phyloP scores from a whole-genome alignment of 2,329 filamentous ascomycete genomes.

The Aureobasidium vineae region DNA sequence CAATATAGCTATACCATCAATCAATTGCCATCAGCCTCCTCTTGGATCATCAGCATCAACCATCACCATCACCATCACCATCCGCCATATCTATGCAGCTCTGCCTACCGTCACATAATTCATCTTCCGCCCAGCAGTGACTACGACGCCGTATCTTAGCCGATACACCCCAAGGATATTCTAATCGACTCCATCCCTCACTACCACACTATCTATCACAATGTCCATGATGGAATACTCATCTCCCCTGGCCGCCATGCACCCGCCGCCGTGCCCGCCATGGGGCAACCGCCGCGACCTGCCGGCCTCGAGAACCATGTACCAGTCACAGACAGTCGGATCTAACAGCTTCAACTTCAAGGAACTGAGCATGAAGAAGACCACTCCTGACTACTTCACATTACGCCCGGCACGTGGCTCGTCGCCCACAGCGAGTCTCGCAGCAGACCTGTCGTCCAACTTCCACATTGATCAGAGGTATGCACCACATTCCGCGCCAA shows the following conservation, averaged over 20 bases:
- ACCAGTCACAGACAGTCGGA: slow-evolving; percentile 57
- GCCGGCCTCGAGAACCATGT: slow-evolving; percentile 53
- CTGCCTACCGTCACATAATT: background rate
- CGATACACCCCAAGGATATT: background rate
- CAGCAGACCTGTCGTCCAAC: slow-evolving; percentile 93
- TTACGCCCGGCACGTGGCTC: slow-evolving; percentile 75
- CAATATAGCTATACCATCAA: slow-evolving; percentile 21
- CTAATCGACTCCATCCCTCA: background rate
- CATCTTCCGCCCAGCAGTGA: slow-evolving; percentile 1
- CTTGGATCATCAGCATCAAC: background rate
- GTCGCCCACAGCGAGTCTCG: slow-evolving; percentile 86
- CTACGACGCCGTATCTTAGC: background rate
- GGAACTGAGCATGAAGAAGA: slow-evolving; percentile 67
- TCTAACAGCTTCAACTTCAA: slow-evolving; percentile 73
- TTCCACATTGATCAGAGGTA: slow-evolving; percentile 96
- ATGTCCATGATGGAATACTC: slow-evolving; percentile 74
- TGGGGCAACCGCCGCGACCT: slow-evolving; percentile 62
- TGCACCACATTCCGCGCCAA: slow-evolving; percentile 41
- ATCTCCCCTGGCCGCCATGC: slow-evolving; percentile 91
- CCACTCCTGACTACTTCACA: slow-evolving; percentile 76
- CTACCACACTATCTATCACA: slow-evolving; percentile 27
- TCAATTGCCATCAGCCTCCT: background rate
- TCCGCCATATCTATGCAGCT: slow-evolving; percentile 22
- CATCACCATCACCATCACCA: slow-evolving; percentile 13
- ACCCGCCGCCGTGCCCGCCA: slow-evolving; percentile 63